Evolutionary conservation across 140 eudicot species (phyloP), one percentile per base, ranked within the genome.

Genomic region (Flaveria floridana): DNA sequence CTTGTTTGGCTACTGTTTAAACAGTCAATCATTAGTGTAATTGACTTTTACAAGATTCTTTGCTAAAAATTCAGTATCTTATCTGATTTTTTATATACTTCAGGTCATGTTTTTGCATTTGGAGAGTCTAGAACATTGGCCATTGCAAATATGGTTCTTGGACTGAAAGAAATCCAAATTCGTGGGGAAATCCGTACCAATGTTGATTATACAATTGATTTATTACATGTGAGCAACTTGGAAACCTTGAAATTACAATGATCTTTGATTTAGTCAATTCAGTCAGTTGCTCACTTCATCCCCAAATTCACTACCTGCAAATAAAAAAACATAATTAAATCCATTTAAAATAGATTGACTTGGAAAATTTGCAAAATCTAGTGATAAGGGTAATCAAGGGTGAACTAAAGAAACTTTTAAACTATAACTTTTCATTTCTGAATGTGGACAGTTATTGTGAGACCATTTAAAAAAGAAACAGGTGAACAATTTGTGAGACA

Each of bases 141-240:
- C 70, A 95, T 95, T 57, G 97, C 99, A 56, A 95, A 95, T 79
- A 95, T 95, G 99, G 97, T 95, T 79, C 97, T 95, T 74, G 99
- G 99, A 68, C 84, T 95, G 41, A 95, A 95, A 78, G 99, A 95
- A 87, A 86, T 95, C 74, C 99, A 95, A 65, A 95, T 95, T 26
- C 95, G 97, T 16, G 99, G 99, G 20, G 99, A 95, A 81, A 95
- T 91, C 55, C 99, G 95, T 37, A 95, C 99, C 21, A 95, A 95
- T 87, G 99, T 95, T 82, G 99, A 95, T 87, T 95, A 95, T 78
- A 90, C 99, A 58, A 85, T 95, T 44, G 99, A 95, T 83, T 80
- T 95, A 47, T 84, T 95, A 82, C 96, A 95, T 76, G 99, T 95
- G 76, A 85, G 99, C 50, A 68, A 71, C 70, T 80, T 6, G 3